These are phyloP conservation scores for Aspergillus tamarii DNA, from an alignment of 2,329 filamentous ascomycete genomes.

Conservation along the genomic window DNA sequence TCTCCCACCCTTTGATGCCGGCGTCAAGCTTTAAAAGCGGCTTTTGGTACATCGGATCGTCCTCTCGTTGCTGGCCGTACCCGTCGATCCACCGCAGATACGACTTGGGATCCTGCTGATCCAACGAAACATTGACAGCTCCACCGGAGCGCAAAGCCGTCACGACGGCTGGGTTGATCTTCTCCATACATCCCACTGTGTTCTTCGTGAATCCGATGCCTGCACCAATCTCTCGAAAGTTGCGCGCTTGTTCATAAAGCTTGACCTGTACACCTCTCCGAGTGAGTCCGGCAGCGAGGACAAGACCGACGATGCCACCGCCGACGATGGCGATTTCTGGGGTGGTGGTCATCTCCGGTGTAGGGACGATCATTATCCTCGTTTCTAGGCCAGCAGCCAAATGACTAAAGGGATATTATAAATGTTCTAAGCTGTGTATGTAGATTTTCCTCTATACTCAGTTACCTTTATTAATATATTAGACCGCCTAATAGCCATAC, in stretches of 20 bases:
- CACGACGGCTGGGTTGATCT: constrained; percentile 1
- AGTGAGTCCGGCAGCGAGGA: constrained; percentile 13
- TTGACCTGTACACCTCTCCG: constrained; percentile 4
- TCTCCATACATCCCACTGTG: constrained; percentile 6
- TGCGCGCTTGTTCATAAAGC: constrained; percentile 8
- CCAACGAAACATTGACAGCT: neutral
- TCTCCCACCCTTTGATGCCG: constrained; percentile 10
- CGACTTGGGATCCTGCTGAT: constrained; percentile 4
- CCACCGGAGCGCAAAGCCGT: neutral
- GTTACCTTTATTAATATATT: too few species aligned
- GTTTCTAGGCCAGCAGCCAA: neutral
- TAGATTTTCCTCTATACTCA: too few species aligned
- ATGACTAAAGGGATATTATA: neutral
- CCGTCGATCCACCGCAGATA: constrained; percentile 21
- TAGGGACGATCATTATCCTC: neutral
- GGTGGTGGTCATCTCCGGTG: neutral
- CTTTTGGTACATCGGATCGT: constrained; percentile 17
- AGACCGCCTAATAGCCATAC: too few species aligned
- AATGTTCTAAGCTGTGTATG: neutral
- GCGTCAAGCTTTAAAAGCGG: constrained; percentile 11
- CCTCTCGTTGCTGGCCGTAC: constrained; percentile 23
- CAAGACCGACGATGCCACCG: constrained; percentile 14
- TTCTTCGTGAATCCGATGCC: constrained; percentile 6
- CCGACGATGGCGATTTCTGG: constrained; percentile 13
- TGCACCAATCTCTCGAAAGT: constrained; percentile 8